Percentiles rank a stretch among this genome's conserved stretches.
Evolutionary conservation across 306 rosid species (phyloP).

Genomic region (Gastrolobium bilobum): DNA sequence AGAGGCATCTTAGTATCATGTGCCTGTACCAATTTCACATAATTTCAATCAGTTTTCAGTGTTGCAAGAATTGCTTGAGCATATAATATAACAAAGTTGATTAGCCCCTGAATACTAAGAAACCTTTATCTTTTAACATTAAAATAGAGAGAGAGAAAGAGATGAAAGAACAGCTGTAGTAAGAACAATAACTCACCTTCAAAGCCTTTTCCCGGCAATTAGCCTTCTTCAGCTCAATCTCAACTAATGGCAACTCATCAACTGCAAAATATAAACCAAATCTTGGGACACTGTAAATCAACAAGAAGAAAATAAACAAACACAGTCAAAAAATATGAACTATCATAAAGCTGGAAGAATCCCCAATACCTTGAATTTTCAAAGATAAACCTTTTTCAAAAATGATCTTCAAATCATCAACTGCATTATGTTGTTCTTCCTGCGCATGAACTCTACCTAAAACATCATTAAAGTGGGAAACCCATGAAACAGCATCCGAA

Average conservation of each 20-base stretch:
- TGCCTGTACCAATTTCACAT: conserved; percentile 67
- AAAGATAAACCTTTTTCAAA: conserved; percentile 75
- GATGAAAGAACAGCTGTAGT: conserved; percentile 2
- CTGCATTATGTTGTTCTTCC: conserved; percentile 68
- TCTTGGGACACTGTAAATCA: conserved; percentile 40
- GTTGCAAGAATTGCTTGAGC: conserved; percentile 40
- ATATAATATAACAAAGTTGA: conserved; percentile 38
- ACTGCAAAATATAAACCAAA: conserved; percentile 68
- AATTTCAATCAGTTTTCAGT: conserved; percentile 45
- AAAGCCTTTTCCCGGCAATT: conserved; percentile 76
- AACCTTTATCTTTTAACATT: conserved; percentile 26
- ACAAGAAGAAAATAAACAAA: conserved; percentile 44
- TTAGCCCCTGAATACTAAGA: conserved; percentile 13
- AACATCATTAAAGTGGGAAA: conserved; percentile 64
- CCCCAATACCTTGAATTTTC: conserved; percentile 79
- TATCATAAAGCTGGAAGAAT: conserved; percentile 33
- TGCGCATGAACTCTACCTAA: conserved; percentile 61
- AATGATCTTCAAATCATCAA: conserved; percentile 69
- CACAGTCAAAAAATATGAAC: conserved; percentile 31
- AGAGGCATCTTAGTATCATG: conserved; percentile 60
- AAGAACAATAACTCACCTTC: conserved; percentile 56
- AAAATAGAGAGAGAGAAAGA: neutral
- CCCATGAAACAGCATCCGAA: conserved; percentile 75
- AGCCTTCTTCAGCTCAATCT: conserved; percentile 91
- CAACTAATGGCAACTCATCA: conserved; percentile 78